Evolutionary conservation across 805 yeast genomes (phyloP), one percentile per base, ranked within the genome.

Genomic region (Suhomyces faveliae): DNA sequence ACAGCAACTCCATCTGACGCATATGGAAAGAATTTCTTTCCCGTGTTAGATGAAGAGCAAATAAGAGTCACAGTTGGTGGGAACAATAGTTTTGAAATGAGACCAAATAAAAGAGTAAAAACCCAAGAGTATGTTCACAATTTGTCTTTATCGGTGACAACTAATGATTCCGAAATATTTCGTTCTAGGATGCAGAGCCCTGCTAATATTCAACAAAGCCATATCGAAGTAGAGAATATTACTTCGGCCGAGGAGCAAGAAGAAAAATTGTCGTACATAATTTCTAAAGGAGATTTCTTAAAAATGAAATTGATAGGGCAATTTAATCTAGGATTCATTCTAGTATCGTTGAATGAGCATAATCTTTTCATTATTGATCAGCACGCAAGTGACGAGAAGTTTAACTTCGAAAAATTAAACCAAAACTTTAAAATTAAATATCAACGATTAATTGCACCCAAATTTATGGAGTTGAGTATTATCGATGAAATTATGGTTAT

Each of bases 331-430:
- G 99, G 98, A 0, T 94, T 94, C 57, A 89, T 94, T n/a, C 62
- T 91, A 15, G 94, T 88, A 0, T 77, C 80, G 2, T 73, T 83
- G 43, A 64, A 66, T n/a, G 60, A 62, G 2, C 62, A 61, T 21
- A 89, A 89, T 59, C 57, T 92, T 25, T 91, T 94, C 58, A 91
- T 94, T 27, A 77, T 94, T 42, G 99, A 94, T 63, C 99, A 94
- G 65, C 99, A 94, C 70, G 99, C 99, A 0, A 87, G 96, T 54
- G 99, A 94, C 68, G 99, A 94, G 60, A 94, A 91, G 56, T 89
- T 60, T 70, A 94, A 94, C 64, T 94, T 89, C 70, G 99, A 94
- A 63, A 73, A 71, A 42, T 66, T 87, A 12, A 74, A 73, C 2
- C 80, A 87, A 0, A 67, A 71, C 0, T 81, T 91, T 52, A 77